phyloP scores from a whole-genome alignment of 1,284 basidiomycete genomes.

The Austropuccinia psidii region DNA sequence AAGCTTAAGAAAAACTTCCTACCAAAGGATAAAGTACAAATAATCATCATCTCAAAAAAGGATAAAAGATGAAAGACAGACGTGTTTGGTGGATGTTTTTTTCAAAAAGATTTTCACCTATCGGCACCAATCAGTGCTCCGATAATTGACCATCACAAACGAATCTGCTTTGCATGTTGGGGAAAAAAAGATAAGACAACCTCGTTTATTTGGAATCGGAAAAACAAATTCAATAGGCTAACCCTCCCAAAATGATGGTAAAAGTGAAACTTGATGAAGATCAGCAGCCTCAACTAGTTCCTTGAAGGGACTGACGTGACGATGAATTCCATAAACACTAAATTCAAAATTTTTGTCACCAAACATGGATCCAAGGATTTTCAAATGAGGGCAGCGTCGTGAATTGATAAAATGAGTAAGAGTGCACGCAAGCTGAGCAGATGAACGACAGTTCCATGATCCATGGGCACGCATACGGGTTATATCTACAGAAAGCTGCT shows the following conservation, averaged over 20 bases:
- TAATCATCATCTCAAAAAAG: too few relatives aligned
- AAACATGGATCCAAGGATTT: neutral
- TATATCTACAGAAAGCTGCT: slow-evolving; percentile 31
- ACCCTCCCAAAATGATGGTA: slow-evolving; percentile 24
- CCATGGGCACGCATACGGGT: slow-evolving; percentile 30
- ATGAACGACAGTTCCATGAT: slow-evolving; percentile 8
- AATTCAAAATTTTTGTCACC: slow-evolving; percentile 11
- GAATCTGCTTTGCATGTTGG: too few relatives aligned
- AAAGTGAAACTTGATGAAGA: neutral
- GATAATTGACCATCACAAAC: too few relatives aligned
- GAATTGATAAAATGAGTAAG: neutral
- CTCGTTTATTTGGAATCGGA: too few relatives aligned
- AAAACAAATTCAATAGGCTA: too few relatives aligned
- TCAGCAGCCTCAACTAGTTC: neutral
- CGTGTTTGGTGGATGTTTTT: too few relatives aligned
- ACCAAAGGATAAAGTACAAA: too few relatives aligned
- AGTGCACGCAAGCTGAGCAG: neutral
- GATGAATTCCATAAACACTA: slow-evolving; percentile 10
- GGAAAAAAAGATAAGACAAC: too few relatives aligned
- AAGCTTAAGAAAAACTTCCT: too few relatives aligned
- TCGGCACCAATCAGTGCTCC: too few relatives aligned
- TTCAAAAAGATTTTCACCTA: too few relatives aligned
- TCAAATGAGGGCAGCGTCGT: slow-evolving; percentile 24
- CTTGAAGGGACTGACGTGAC: neutral
- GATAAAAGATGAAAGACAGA: too few relatives aligned